Conservation (phyloP, 176 grass and related monocot genomes). For the Musa beccarii region DNA sequence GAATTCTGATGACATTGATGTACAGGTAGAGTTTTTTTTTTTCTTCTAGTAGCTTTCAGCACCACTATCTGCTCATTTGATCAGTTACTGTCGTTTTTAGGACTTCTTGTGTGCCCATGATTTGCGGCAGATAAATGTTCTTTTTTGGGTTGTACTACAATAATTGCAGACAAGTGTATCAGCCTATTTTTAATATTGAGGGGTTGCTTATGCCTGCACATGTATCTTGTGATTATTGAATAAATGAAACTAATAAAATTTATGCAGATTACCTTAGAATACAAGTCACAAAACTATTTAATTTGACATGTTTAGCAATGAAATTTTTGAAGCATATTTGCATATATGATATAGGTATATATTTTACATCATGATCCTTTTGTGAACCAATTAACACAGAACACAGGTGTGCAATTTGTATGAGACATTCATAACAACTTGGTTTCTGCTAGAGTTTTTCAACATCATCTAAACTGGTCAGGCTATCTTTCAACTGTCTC, state of each 20-base stretch:
- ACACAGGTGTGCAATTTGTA: neutral
- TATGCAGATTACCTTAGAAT: neutral
- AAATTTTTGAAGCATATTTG: neutral
- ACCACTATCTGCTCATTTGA: neutral
- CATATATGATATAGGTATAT: neutral
- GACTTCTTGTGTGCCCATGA: too few relatives aligned
- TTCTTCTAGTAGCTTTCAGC: constrained; percentile 6
- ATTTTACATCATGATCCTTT: neutral
- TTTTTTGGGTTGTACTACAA: neutral
- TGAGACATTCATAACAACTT: neutral
- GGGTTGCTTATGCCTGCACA: neutral
- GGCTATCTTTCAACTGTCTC: neutral
- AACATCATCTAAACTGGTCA: too few relatives aligned
- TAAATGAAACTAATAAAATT: too few relatives aligned
- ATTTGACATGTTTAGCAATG: neutral
- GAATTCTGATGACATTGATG: constrained; percentile 52
- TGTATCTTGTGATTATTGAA: neutral
- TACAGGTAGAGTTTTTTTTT: constrained; percentile 40
- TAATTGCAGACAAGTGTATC: neutral
- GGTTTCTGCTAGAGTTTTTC: too few relatives aligned
- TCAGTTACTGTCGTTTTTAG: neutral
- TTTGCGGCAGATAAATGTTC: neutral
- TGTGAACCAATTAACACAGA: neutral
- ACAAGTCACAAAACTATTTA: neutral
- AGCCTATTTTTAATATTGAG: neutral